Conservation (phyloP, 2,329 filamentous ascomycete genomes). For the Pseudogymnoascus sp. region DNA sequence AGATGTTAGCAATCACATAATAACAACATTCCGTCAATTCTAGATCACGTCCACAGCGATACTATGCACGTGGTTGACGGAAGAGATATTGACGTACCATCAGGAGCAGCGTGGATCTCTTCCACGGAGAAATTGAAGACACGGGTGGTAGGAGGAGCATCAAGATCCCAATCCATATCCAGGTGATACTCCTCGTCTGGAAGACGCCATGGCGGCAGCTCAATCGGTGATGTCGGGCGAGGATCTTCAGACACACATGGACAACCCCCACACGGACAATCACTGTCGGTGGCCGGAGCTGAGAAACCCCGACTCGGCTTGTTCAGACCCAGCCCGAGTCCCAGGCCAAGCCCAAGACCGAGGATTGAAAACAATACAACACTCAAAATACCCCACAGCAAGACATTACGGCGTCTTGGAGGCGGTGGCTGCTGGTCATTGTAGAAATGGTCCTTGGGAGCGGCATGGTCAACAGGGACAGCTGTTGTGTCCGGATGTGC, state of each 20-base stretch:
- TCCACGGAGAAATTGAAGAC: slow-evolving; percentile 18
- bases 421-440: background rate
- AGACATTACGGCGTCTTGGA: background rate
- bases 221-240: background rate
- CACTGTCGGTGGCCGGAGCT: background rate
- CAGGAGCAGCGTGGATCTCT: slow-evolving; percentile 18
- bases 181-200: slow-evolving; percentile 18
- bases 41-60: background rate
- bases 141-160: slow-evolving; percentile 18
- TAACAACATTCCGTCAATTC: background rate
- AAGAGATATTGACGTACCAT: slow-evolving; percentile 14
- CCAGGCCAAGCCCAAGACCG: slow-evolving; percentile 17
- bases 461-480: background rate
- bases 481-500: background rate
- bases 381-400: background rate
- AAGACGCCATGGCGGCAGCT: slow-evolving; percentile 12
- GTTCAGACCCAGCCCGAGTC: slow-evolving; percentile 18
- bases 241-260: background rate
- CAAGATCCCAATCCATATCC: slow-evolving; percentile 19
- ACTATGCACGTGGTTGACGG: background rate
- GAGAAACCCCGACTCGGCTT: slow-evolving; percentile 12
- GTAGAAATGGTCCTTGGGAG: background rate
- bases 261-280: background rate
- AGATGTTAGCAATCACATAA: background rate
- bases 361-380: slow-evolving; percentile 9